Evolutionary conservation across 768 basidiomycete genomes (phyloP), one percentile per base, ranked within the genome.

Genomic region (Leccinum uliginosum): DNA sequence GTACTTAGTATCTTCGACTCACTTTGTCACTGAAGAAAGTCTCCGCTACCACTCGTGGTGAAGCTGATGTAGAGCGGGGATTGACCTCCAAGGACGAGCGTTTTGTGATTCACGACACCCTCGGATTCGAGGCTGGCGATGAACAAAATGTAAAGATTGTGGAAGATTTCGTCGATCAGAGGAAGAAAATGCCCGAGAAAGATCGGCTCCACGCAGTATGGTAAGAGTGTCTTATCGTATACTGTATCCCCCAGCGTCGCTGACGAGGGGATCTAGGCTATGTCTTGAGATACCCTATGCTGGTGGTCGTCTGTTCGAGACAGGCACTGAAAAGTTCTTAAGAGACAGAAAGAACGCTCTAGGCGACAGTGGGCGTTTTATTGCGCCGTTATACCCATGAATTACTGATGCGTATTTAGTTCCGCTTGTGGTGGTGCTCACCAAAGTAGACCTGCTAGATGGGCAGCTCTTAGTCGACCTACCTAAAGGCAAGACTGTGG

Each of bases 31-130:
- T 53, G 12, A 52, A 65, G 59, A 29, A 53, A 10, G 7, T 29
- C 21, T 64, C 63, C 2, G 29, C 34, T 4, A 48, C 1, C 23
- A 27, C 2, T 32, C 63, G 63, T 26, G 59, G 63, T 14, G 4
- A 0, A 3, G 54, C 59, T 19, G 12, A 64, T 40, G 58, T 64
- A 14, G 30, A 62, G 11, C 29, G 1, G 4, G 59, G 57, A 47
- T 63, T 63, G 26, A 4, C 35, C 30, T 64, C 50, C 7, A 35
- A n/a, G 15, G 61, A 63, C 24, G 17, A 53, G 2, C 50, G 55
- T 47, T 61, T 63, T 5, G 62, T 63, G 26, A 43, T 65, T 19
- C 62, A 64, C 8, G 62, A 62, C 3, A 64, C 62, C 40, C 62
- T 64, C 6, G 62, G 62, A 1, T 62, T 62, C 17, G 57, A 64